These are phyloP conservation scores for Aureobasidium melanogenum DNA, from an alignment of 2,329 filamentous ascomycete genomes.

Conservation along the genomic window DNA sequence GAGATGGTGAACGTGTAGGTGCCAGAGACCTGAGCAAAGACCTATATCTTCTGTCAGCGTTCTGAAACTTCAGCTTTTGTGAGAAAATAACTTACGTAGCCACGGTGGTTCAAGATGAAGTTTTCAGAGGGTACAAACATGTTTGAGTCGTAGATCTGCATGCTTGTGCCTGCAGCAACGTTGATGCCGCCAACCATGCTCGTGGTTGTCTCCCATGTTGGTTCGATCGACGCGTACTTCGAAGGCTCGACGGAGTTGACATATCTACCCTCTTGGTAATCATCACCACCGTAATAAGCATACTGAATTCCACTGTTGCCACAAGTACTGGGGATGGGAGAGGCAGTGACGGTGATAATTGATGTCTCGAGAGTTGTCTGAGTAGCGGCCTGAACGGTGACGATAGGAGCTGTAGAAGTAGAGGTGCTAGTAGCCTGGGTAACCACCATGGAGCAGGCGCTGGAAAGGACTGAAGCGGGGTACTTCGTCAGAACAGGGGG, in stretches of 20 bases:
- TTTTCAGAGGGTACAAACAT: no score
- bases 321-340: slow-evolving; percentile 12
- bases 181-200: slow-evolving; percentile 1
- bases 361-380: slow-evolving; percentile 13
- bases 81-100: slow-evolving; percentile 16
- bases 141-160: neutral
- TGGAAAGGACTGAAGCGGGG: slow-evolving; percentile 10
- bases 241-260: neutral
- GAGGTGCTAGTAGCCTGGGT: slow-evolving; percentile 1
- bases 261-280: neutral
- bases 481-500: slow-evolving; percentile 14
- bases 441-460: slow-evolving; percentile 14
- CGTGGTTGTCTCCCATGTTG: neutral
- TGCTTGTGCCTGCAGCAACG: neutral
- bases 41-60: neutral
- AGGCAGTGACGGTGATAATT: slow-evolving; percentile 16
- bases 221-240: neutral
- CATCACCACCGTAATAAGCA: neutral
- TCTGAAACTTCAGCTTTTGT: no score
- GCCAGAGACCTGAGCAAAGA: slow-evolving; percentile 13
- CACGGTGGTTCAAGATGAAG: slow-evolving; percentile 18
- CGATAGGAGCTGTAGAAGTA: neutral
- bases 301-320: slow-evolving; percentile 5
- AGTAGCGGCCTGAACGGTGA: slow-evolving; percentile 15
- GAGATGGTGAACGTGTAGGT: slow-evolving; percentile 19